Evolutionary conservation across 2,329 filamentous ascomycete genomes (phyloP), one percentile per base, ranked within the genome.

Genomic region (Knufia petricola): DNA sequence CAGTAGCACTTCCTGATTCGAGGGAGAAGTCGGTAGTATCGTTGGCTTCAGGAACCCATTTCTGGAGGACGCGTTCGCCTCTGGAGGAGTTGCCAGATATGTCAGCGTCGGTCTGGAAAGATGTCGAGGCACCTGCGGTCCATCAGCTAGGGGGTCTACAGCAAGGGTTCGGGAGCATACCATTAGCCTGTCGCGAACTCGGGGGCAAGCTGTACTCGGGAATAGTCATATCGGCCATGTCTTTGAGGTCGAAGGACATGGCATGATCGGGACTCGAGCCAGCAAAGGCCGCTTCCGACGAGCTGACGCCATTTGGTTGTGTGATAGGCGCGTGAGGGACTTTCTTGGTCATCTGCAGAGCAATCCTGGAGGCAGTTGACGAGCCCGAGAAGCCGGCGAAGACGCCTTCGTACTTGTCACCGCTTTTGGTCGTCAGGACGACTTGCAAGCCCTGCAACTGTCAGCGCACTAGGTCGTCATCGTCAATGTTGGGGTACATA

Each of bases 21-120:
- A 95, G 73, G 41, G 84, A 83, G 55, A 85, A 74, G 60, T 89
- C 83, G 34, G 78, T 65, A 23, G 76, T 75, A 53, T 82, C 80
- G 3, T 72, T 65, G 13, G 75, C 65, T 55, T 81, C 82, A 4
- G 86, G 80, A 48, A 88, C 79, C 88, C 89, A 96, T 58, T 77
- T 82, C 62, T 95, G 82, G 34, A 96, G 73, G 46, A 79, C 73
- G 51, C 88, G 81, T 66, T 94, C 87, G 50, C 78, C 79, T 42
- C 79, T 74, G 39, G 75, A 69, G 54, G 82, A 78, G 59, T 76
- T 77, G 55, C 84, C 85, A 6, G 89, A 92, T 54, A 96, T 95
- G 60, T 92, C 87, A 28, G 79, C 73, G 63, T 96, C 90, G 20
- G 90, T 96, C 55, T 84, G 82, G 69, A 96, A 95, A 20, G 74